Base-by-base conservation (phyloP, 129 eudicot species). In the Gnaphalium uliginosum region DNA sequence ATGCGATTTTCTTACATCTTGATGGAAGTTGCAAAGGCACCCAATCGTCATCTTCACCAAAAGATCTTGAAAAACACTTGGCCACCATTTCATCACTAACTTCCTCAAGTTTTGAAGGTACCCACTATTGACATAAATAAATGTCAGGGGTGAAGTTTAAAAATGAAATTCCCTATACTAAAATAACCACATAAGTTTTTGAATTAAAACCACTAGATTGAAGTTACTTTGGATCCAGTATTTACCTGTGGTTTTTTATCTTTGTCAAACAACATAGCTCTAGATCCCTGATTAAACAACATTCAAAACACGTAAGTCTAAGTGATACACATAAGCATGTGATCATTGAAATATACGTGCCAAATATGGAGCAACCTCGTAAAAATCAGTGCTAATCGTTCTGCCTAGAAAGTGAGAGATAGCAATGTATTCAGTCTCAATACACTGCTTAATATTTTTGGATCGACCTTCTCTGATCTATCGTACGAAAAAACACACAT, bases 191-290 rank as follows among this genome's bases (percentile, higher is more conserved):
- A 37, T 9, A 2, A 9, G 13, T 9, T 37, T 37, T 8, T 37
- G 14, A 37, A 37, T n/a, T 24, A 33, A 35, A 32, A 30, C 6
- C 13, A 17, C 59, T 60, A 60, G 58, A 60, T 14, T 74, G n/a
- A 60, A 24, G 19, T 60, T 17, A 4, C 43, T 9, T 77, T 58
- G 60, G 30, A 77, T 77, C 65, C 18, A 0, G 24, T 15, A 65
- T 39, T 24, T 61, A 83, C 83, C 76, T 78, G 73, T 4, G 86
- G 86, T 50, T 51, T 83, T 32, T 68, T 83, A 51, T 83, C 80
- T 78, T 83, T 83, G 54, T 83, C 83, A 18, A 83, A 37, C 75
- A 83, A 19, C 77, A 73, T 78, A 29, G 83, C 86, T 78, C 86
- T 83, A 30, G 77, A 51, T 41, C 86, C 86, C 86, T 82, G 62